These are phyloP conservation scores for Mycena polygramma DNA, from an alignment of 768 basidiomycete genomes.

Conservation along the genomic window DNA sequence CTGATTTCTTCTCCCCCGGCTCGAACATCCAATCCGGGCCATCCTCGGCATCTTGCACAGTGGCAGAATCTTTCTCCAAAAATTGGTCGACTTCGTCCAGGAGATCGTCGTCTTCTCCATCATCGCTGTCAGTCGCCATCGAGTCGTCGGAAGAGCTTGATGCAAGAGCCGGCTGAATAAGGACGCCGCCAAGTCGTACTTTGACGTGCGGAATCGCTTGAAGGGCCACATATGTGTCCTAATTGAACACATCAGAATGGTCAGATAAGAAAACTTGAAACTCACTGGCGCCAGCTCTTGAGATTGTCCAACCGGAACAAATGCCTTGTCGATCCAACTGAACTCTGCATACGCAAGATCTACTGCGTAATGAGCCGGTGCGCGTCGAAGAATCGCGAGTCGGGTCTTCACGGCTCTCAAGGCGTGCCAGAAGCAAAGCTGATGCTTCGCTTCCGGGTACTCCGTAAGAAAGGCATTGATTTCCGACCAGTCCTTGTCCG, in stretches of 20 bases:
- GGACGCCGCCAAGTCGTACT: background rate
- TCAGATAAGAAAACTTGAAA: background rate
- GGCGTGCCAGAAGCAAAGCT: constrained; percentile 52
- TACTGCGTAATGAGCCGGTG: constrained; percentile 46
- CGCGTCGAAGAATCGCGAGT: constrained; percentile 41
- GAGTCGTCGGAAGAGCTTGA: background rate
- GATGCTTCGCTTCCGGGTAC: background rate
- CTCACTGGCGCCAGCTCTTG: background rate
- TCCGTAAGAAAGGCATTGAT: background rate
- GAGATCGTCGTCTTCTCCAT: background rate
- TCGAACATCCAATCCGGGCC: constrained; percentile 41
- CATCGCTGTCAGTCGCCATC: background rate
- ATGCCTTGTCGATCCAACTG: constrained; percentile 41
- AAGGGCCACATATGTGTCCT: constrained; percentile 32
- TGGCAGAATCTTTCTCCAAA: background rate
- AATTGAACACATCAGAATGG: background rate
- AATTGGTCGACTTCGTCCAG: background rate
- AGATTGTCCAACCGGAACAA: constrained; percentile 44
- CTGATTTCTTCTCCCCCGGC: constrained; percentile 37
- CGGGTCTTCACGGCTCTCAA: constrained; percentile 46
- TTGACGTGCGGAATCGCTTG: background rate
- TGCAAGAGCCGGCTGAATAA: too few species aligned
- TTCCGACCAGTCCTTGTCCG: background rate
- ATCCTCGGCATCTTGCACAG: constrained; percentile 2
- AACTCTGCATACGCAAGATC: constrained; percentile 43